Evolutionary conservation across 164 flowering plant genomes (phyloP).

Genomic region (Nelumbo lutea): DNA sequence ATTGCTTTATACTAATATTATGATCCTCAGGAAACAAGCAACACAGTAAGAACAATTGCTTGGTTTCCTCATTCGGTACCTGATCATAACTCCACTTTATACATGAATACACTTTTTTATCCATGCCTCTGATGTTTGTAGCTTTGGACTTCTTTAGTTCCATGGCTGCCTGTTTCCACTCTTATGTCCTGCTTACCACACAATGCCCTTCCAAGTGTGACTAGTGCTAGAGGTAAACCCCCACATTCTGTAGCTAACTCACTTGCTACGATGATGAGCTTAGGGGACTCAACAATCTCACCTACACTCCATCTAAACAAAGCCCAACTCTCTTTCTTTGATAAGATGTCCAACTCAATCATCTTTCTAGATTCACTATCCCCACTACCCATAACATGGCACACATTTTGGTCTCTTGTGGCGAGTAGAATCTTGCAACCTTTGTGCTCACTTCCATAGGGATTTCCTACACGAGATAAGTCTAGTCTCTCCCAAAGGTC

Average conservation of each 20-base stretch:
- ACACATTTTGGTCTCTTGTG: background rate
- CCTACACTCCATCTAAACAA: conserved; percentile 10
- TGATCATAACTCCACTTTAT: no score
- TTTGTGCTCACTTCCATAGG: background rate
- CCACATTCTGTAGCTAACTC: conserved; percentile 7
- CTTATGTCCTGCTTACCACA: background rate
- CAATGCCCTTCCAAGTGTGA: conserved; percentile 15
- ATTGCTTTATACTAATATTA: no score
- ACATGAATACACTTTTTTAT: no score
- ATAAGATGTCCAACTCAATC: no score
- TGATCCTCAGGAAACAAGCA: no score
- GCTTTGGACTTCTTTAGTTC: no score
- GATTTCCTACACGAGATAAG: conserved; percentile 10
- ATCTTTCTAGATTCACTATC: no score
- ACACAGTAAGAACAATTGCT: no score
- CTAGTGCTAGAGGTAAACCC: conserved; percentile 12
- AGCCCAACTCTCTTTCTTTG: no score
- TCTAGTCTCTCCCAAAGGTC: conserved; percentile 12
- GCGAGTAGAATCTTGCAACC: conserved; percentile 13
- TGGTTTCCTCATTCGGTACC: no score
- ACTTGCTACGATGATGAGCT: background rate
- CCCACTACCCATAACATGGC: conserved; percentile 2
- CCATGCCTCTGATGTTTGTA: no score
- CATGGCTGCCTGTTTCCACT: conserved; percentile 22
- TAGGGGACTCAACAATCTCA: background rate